phyloP scores from a whole-genome alignment of 257 asterid genomes.

The Osmanthus fragrans region DNA sequence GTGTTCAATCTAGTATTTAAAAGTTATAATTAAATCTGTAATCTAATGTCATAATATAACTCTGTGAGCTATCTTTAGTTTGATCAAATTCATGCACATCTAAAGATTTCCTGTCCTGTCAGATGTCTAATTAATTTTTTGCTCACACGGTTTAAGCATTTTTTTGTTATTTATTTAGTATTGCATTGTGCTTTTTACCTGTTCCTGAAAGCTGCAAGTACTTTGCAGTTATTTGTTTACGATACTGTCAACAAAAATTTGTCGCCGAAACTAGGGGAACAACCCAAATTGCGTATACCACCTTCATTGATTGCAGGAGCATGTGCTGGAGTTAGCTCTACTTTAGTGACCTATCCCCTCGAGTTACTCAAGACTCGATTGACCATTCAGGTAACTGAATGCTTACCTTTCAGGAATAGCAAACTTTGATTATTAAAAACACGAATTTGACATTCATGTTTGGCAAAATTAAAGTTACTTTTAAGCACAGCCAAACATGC shows the following conservation, averaged over 20 bases:
- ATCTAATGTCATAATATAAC: background rate
- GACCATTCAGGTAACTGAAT: conserved; percentile 71
- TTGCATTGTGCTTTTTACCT: background rate
- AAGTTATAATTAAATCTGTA: background rate
- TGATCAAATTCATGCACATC: background rate
- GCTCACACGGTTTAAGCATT: background rate
- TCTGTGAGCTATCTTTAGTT: background rate
- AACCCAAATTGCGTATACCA: conserved; percentile 63
- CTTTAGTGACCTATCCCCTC: conserved; percentile 86
- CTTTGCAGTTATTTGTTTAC: conserved; percentile 71
- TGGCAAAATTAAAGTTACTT: background rate
- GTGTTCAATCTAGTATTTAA: background rate
- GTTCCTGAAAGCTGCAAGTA: background rate
- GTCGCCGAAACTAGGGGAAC: conserved; percentile 67
- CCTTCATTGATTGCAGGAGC: conserved; percentile 91
- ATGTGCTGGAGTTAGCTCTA: conserved; percentile 95
- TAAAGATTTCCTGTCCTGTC: background rate
- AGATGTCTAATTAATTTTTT: background rate
- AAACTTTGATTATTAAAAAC: background rate
- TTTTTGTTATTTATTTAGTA: background rate
- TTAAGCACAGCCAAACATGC: background rate
- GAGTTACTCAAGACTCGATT: conserved; percentile 92
- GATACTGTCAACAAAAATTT: conserved; percentile 86
- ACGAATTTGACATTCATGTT: too few species aligned
- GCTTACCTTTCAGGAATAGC: background rate